Percentiles rank a stretch among this genome's conserved stretches.
These are phyloP conservation scores for Ceratobasidium sp. DNA, from an alignment of 1,284 basidiomycete genomes.

Conservation along the genomic window DNA sequence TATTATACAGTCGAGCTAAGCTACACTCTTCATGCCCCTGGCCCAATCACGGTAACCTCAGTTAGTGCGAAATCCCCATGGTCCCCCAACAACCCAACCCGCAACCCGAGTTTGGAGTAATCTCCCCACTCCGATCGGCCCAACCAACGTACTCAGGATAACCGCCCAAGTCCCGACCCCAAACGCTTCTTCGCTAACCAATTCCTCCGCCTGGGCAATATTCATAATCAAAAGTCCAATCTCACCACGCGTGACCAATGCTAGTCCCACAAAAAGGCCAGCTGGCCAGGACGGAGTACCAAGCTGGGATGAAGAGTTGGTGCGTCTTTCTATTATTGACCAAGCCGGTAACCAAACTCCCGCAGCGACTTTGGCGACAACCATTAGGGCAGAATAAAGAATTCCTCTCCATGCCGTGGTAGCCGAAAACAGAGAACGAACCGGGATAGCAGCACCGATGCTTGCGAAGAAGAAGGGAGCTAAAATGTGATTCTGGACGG, in stretches of 20 bases:
- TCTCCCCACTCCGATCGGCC: conserved; percentile 54
- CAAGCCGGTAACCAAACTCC: conserved; percentile 50
- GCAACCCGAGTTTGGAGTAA: conserved; percentile 49
- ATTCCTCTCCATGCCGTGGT: conserved; percentile 59
- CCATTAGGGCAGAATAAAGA: conserved; percentile 58
- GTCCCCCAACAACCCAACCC: conserved; percentile 47
- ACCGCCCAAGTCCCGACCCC: conserved; percentile 58
- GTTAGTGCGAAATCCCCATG: conserved; percentile 43
- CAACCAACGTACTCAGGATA: conserved; percentile 57
- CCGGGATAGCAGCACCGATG: conserved; percentile 62
- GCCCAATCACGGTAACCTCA: no score
- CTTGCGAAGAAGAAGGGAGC: conserved; percentile 63
- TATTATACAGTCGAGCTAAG: no score
- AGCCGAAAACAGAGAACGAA: conserved; percentile 56
- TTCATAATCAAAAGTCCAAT: conserved; percentile 52
- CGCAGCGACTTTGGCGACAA: conserved; percentile 54
- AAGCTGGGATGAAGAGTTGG: background rate
- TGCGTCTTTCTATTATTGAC: background rate
- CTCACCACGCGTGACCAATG: conserved; percentile 57
- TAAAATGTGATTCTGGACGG: conserved; percentile 52
- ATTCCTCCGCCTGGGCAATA: conserved; percentile 40
- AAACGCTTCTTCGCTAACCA: conserved; percentile 54
- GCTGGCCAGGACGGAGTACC: conserved; percentile 14
- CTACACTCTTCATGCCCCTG: no score
- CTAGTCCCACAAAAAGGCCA: conserved; percentile 50